phyloP scores from a whole-genome alignment of 2,329 filamentous ascomycete species.

The Aspergillus clavatus region DNA sequence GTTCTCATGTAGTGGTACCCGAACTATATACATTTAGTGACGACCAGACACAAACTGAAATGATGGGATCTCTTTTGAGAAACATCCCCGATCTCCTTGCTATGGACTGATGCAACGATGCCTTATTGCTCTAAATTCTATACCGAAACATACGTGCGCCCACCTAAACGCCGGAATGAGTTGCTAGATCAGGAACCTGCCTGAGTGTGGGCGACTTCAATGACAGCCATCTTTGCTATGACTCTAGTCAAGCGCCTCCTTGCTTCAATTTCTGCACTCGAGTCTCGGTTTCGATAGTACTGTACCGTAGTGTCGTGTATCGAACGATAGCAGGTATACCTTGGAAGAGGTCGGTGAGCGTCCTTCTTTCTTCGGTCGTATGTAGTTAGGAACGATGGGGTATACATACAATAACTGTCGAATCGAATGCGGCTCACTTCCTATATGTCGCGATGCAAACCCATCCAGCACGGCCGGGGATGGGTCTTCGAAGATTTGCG shows the following conservation, averaged over 20 bases:
- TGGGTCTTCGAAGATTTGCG: slow-evolving; percentile 44
- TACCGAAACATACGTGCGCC: too few species aligned
- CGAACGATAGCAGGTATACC: slow-evolving; percentile 38
- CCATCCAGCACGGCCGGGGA: slow-evolving; percentile 34
- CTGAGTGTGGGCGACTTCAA: slow-evolving; percentile 3
- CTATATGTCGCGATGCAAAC: slow-evolving; percentile 25
- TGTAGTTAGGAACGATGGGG: background rate
- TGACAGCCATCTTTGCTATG: slow-evolving; percentile 26
- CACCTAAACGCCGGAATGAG: background rate
- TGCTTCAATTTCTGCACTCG: slow-evolving; percentile 33
- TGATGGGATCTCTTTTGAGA: too few species aligned
- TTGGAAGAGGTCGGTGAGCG: slow-evolving; percentile 10
- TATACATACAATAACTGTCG: slow-evolving; percentile 34
- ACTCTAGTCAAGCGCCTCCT: slow-evolving; percentile 32
- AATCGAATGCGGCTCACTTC: slow-evolving; percentile 22
- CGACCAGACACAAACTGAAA: too few species aligned
- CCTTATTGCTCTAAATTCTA: too few species aligned
- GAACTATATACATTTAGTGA: too few species aligned
- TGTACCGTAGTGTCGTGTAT: slow-evolving; percentile 35
- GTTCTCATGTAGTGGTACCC: too few species aligned
- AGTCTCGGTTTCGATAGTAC: slow-evolving; percentile 36
- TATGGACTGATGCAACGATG: too few species aligned
- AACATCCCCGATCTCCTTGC: too few species aligned
- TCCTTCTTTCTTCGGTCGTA: background rate
- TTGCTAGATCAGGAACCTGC: background rate